phyloP scores from a whole-genome alignment of 257 asterid genomes.

The Oldenlandia corymbosa region DNA sequence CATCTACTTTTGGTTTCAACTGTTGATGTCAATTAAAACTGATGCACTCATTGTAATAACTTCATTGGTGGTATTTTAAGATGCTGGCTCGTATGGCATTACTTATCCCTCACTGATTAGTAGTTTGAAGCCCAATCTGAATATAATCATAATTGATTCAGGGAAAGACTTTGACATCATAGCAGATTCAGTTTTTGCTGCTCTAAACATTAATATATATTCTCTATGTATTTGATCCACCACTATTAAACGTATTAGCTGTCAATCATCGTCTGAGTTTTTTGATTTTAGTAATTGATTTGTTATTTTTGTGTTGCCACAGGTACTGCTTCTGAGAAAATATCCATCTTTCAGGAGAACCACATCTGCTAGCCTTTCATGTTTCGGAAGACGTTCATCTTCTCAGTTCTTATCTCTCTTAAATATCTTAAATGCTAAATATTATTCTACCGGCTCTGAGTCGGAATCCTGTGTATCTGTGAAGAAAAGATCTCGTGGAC shows the following conservation, averaged over 20 bases:
- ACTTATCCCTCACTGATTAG: neutral
- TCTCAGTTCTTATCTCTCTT: conserved; percentile 44
- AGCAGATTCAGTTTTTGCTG: neutral
- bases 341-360: conserved; percentile 60
- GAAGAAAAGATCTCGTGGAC: conserved; percentile 62
- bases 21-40: too few relatives aligned
- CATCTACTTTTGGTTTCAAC: too few relatives aligned
- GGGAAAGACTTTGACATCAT: neutral
- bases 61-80: neutral
- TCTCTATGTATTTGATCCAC: neutral
- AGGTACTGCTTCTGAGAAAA: conserved; percentile 68
- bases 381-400: conserved; percentile 56
- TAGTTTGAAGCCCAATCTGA: too few relatives aligned
- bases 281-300: conserved; percentile 25
- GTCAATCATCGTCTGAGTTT: conserved; percentile 1
- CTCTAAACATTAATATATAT: neutral
- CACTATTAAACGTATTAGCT: neutral
- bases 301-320: conserved; percentile 32
- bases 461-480: conserved; percentile 41
- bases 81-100: neutral
- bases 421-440: conserved; percentile 38
- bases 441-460: conserved; percentile 48
- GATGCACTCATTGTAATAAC: neutral
- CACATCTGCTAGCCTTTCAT: conserved; percentile 43
- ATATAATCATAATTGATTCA: neutral